Percentiles rank a stretch among this genome's conserved stretches.
Conservation (phyloP, 345 rosid species). For the Hibiscus tridactylites region DNA sequence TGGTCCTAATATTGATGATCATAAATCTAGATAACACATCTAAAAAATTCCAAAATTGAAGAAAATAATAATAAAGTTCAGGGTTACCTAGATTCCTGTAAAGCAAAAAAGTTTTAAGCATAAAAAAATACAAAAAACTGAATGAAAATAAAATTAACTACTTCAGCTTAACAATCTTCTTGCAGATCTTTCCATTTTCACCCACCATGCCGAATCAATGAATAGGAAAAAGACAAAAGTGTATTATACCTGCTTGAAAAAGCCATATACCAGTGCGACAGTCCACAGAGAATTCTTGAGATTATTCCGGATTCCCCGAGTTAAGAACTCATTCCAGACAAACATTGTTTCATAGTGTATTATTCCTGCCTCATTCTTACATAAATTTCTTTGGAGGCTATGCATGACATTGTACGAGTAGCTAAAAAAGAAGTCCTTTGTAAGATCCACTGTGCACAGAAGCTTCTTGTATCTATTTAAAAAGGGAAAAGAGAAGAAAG, state of each 20-base stretch:
- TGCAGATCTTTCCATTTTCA: neutral
- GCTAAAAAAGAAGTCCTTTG: slow-evolving; percentile 98
- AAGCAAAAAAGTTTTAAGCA: neutral
- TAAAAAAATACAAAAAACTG: neutral
- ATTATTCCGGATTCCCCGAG: slow-evolving; percentile 53
- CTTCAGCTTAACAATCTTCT: neutral
- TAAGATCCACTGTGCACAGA: slow-evolving; percentile 82
- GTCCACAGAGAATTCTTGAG: slow-evolving; percentile 79
- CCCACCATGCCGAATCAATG: neutral
- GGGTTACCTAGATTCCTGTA: neutral
- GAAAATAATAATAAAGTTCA: neutral
- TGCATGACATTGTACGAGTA: slow-evolving; percentile 80
- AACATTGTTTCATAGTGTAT: slow-evolving; percentile 68
- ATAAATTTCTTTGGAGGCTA: slow-evolving; percentile 75
- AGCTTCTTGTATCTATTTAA: slow-evolving; percentile 91
- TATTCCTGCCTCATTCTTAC: slow-evolving; percentile 32
- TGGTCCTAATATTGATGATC: neutral
- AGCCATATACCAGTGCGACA: slow-evolving; percentile 87
- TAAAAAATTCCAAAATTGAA: neutral
- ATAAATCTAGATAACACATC: neutral
- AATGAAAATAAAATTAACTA: neutral
- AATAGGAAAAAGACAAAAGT: neutral
- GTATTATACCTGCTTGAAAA: slow-evolving; percentile 78
- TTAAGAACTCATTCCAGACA: slow-evolving; percentile 92
- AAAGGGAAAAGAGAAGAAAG: slow-evolving; percentile 25